Evolutionary conservation across 23 red algal species (phyloP).

Genomic region (Gracilaria domingensis): DNA sequence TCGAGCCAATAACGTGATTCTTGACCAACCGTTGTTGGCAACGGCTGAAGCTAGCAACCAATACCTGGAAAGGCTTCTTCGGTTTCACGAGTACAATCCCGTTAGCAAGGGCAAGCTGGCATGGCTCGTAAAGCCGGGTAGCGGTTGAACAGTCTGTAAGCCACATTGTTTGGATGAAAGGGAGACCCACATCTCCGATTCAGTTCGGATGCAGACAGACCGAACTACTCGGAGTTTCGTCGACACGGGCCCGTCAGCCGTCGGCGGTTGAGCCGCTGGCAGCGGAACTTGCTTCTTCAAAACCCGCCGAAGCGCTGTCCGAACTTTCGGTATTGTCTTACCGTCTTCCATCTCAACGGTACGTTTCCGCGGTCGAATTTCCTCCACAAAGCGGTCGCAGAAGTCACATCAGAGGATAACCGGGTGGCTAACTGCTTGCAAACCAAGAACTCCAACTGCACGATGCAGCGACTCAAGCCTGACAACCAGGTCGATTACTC

Average conservation of each 20-base stretch:
- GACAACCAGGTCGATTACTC: not conserved
- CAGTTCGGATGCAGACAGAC: not conserved
- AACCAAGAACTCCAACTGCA: not conserved
- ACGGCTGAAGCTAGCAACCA: not conserved
- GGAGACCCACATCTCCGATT: not conserved
- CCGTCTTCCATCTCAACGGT: conserved; percentile 1
- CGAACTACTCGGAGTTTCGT: not conserved
- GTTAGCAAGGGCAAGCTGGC: not conserved
- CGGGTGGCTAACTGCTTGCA: conserved; percentile 4
- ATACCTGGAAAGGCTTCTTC: not conserved
- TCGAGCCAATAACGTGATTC: not conserved
- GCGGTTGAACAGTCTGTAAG: not conserved
- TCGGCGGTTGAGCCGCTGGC: not conserved
- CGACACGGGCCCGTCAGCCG: not conserved
- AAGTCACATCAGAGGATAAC: conserved; percentile 1
- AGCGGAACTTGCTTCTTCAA: not conserved
- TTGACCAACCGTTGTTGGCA: not conserved
- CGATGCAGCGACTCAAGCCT: not conserved
- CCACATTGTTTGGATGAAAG: not conserved
- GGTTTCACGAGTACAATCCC: not conserved
- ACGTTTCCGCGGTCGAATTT: not conserved
- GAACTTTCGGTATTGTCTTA: not conserved
- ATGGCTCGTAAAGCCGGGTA: not conserved
- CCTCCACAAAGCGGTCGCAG: conserved; percentile 19
- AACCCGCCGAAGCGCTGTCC: not conserved